Conservation (phyloP, 805 yeast species). For the Ogataea wickerhamii region DNA sequence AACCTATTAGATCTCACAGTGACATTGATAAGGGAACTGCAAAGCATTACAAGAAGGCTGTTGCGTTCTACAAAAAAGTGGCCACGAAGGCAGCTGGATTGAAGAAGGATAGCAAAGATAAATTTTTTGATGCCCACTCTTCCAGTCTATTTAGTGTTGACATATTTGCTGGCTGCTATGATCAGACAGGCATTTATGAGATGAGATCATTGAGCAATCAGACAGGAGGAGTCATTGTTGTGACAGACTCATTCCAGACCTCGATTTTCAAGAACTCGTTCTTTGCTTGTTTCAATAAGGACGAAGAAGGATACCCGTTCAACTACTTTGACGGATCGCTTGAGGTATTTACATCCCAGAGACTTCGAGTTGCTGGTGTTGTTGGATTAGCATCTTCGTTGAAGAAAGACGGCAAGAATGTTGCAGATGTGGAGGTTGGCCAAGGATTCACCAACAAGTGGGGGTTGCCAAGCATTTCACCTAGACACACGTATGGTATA, state of each 20-base stretch:
- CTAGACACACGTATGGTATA: slow-evolving; percentile 83
- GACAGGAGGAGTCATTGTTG: slow-evolving; percentile 86
- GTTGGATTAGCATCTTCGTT: slow-evolving; percentile 89
- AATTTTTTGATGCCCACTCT: slow-evolving; percentile 34
- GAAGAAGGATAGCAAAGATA: slow-evolving; percentile 35
- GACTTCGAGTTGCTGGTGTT: slow-evolving; percentile 85
- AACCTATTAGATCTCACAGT: slow-evolving; percentile 95
- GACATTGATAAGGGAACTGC: slow-evolving; percentile 92
- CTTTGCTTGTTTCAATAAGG: slow-evolving; percentile 81
- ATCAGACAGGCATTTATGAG: slow-evolving; percentile 92
- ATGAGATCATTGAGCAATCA: slow-evolving; percentile 82
- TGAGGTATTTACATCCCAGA: slow-evolving; percentile 83
- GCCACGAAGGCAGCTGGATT: slow-evolving; percentile 65
- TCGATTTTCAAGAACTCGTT: slow-evolving; percentile 91
- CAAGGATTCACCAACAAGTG: slow-evolving; percentile 89
- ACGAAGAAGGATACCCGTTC: slow-evolving; percentile 77
- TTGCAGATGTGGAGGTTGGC: slow-evolving; percentile 91
- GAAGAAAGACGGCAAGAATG: slow-evolving; percentile 63
- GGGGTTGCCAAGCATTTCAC: slow-evolving; percentile 80
- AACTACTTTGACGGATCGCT: slow-evolving; percentile 90
- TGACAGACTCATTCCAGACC: slow-evolving; percentile 91
- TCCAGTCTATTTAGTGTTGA: slow-evolving; percentile 77
- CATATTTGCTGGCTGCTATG: slow-evolving; percentile 92
- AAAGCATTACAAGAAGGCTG: slow-evolving; percentile 82
- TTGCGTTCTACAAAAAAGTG: slow-evolving; percentile 71